phyloP scores from a whole-genome alignment of 352 stramenopile species.

The Globisporangium recalcitrans region DNA sequence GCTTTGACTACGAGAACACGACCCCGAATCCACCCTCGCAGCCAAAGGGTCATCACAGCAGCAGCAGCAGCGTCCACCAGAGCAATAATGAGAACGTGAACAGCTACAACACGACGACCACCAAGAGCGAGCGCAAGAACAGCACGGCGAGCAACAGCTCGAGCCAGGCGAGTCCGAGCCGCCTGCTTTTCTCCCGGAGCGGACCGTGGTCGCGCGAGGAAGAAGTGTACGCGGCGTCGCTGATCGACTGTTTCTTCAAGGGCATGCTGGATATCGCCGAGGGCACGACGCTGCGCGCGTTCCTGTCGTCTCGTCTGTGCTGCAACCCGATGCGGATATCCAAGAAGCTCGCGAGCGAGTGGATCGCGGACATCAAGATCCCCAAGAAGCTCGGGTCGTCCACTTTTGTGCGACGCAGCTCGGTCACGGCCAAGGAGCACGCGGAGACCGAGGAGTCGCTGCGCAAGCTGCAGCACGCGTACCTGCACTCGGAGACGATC shows the following conservation, averaged over 20 bases:
- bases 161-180: constrained; percentile 4
- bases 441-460: constrained; percentile 33
- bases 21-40: constrained; percentile 12
- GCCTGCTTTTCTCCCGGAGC: constrained; percentile 37
- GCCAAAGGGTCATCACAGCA: neutral
- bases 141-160: constrained; percentile 15
- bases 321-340: constrained; percentile 77
- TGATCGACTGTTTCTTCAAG: constrained; percentile 70
- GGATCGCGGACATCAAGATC: constrained; percentile 60
- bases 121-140: constrained; percentile 16
- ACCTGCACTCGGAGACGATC: constrained; percentile 22
- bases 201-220: constrained; percentile 66
- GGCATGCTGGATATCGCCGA: constrained; percentile 51
- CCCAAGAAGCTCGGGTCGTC: constrained; percentile 69
- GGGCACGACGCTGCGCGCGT: constrained; percentile 61
- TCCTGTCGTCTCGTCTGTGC: constrained; percentile 50
- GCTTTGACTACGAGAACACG: constrained; percentile 24
- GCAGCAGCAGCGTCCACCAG: neutral
- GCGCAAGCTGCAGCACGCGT: constrained; percentile 30
- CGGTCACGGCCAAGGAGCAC: constrained; percentile 30
- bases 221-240: constrained; percentile 53
- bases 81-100: neutral
- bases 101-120: neutral
- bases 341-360: constrained; percentile 71
- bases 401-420: constrained; percentile 43